Evolutionary conservation across 2,329 filamentous ascomycete species (phyloP).

Genomic region (Exophiala dermatitidis): DNA sequence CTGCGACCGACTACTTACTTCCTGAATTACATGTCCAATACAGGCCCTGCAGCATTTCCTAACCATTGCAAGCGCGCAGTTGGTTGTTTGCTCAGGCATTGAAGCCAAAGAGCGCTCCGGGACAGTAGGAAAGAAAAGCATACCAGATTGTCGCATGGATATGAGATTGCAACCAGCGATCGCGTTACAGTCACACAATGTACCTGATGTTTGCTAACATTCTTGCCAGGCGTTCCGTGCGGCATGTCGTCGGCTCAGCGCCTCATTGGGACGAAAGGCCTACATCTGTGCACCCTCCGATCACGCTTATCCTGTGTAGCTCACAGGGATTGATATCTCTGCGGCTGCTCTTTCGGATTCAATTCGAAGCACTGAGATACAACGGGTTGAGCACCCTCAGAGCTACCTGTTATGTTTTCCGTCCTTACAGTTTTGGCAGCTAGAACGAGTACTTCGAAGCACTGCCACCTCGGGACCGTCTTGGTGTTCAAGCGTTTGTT

Average conservation of each 20-base stretch:
- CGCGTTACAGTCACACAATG: slow-evolving; percentile 10
- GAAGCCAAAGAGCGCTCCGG: neutral
- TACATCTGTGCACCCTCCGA: neutral
- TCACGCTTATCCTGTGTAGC: neutral
- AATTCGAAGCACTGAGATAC: no score
- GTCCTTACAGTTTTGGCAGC: slow-evolving; percentile 1
- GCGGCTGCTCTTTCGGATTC: neutral
- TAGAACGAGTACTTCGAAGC: slow-evolving; percentile 6
- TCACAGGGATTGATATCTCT: neutral
- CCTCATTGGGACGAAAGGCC: neutral
- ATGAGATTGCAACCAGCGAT: neutral
- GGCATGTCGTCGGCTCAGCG: slow-evolving; percentile 7
- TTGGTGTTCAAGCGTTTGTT: slow-evolving; percentile 1
- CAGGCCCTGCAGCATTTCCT: neutral
- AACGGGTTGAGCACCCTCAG: no score
- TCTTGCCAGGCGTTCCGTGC: slow-evolving; percentile 13
- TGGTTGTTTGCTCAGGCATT: neutral
- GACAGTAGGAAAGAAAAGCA: slow-evolving; percentile 8
- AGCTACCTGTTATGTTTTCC: slow-evolving; percentile 4
- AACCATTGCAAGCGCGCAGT: neutral
- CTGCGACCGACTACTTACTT: neutral
- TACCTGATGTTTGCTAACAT: slow-evolving; percentile 20
- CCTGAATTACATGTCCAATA: neutral
- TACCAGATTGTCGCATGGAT: slow-evolving; percentile 2
- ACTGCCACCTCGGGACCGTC: slow-evolving; percentile 4